Base-by-base conservation (phyloP, 192 early-diverging fungal genomes). In the Coemansia sp. region DNA sequence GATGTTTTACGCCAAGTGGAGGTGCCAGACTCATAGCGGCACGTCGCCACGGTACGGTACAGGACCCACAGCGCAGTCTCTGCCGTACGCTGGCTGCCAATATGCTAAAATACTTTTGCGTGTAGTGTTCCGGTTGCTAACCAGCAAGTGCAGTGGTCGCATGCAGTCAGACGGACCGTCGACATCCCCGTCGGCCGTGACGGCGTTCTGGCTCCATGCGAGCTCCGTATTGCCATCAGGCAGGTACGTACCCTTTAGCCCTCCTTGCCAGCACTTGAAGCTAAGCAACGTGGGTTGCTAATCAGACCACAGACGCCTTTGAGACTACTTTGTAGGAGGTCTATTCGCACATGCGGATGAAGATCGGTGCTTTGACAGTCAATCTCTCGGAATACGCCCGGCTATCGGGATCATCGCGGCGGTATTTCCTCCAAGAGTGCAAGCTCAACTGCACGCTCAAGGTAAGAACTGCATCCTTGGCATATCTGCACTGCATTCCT, bases 301-400 rank as follows among this genome's bases (percentile, higher is more conserved):
- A 44, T 44, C 42, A 26, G 23, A 4, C 23, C 4, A 4, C 23
- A 26, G 23, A 26, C 23, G 23, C 23, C n/a, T n/a, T n/a, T n/a
- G n/a, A n/a, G n/a, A 26, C 23, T 26, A 3, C 23, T 26, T 4
- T 56, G 56, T 76, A 76, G 73, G 73, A 76, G 52, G 73, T 76
- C 14, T 70, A 76, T 45, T 59, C 67, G 36, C 69, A 77, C 60
- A 51, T 61, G 53, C 72, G 56, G 50, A 61, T 59, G 31, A 65
- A 58, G 56, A 51, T 80, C 39, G 93, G 93, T 37, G 68, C 64
- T 33, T 78, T 94, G 28, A 58, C 75, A 6, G 63, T 94, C 46
- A 91, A 91, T 70, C 76, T 94, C n/a, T 82, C 91, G 8, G 89
- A 92, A 60, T 90, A 86, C 61, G 89, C 86, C 13, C 75, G 72